A percentile compares a stretch with the other conserved stretches of the same genome.
phyloP scores from a whole-genome alignment of 805 yeast species.

The Pichia deserticola region DNA sequence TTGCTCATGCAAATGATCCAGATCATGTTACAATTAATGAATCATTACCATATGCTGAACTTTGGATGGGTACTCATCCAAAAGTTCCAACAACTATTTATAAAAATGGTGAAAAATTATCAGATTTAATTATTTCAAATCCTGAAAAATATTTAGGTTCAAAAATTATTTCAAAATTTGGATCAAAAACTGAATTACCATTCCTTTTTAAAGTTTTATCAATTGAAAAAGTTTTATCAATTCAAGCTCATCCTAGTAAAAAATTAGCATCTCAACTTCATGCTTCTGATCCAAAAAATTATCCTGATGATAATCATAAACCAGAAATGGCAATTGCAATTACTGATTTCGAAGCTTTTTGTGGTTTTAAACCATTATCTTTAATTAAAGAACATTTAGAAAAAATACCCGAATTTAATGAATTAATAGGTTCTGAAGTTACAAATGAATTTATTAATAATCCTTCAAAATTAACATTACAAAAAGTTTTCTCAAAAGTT shows the following conservation, averaged over 20 bases:
- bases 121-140: constrained; percentile 54
- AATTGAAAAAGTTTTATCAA: constrained; percentile 84
- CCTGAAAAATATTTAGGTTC: constrained; percentile 57
- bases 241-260: constrained; percentile 98
- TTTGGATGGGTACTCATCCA: constrained; percentile 99
- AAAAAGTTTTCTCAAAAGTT: constrained; percentile 67
- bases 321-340: constrained; percentile 99
- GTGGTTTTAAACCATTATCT: constrained; percentile 90
- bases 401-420: constrained; percentile 69
- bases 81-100: constrained; percentile 70
- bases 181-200: constrained; percentile 62
- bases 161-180: constrained; percentile 55
- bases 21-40: constrained; percentile 51
- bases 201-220: constrained; percentile 91
- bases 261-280: constrained; percentile 69
- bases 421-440: constrained; percentile 57
- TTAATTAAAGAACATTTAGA: constrained; percentile 64
- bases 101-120: constrained; percentile 42
- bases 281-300: constrained; percentile 78
- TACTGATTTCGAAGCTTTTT: constrained; percentile 93
- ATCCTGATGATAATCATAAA: constrained; percentile 97
- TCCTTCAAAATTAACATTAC: constrained; percentile 51
- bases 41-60: constrained; percentile 84
- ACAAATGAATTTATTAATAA: constrained; percentile 54
- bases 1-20: constrained; percentile 66